Evolutionary conservation across 1,284 basidiomycete genomes (phyloP).

Genomic region (Tilletia setariae): DNA sequence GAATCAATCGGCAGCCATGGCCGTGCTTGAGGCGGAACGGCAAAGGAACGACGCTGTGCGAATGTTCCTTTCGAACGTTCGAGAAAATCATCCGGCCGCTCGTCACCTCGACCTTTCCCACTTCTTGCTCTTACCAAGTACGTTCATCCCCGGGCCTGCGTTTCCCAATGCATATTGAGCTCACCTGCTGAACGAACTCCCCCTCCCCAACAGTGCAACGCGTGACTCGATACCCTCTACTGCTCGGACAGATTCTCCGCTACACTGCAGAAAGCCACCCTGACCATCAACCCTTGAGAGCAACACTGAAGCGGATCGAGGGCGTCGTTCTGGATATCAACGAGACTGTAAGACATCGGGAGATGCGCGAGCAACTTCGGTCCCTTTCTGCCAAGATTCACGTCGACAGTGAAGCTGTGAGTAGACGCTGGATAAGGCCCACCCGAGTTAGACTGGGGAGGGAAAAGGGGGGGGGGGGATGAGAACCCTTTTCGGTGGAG

Average conservation of each 20-base stretch:
- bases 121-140: constrained; percentile 85
- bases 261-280: constrained; percentile 67
- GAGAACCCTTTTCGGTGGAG: no score
- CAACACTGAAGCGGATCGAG: constrained; percentile 68
- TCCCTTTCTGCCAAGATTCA: constrained; percentile 74
- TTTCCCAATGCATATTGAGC: no score
- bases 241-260: constrained; percentile 77
- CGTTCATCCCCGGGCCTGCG: constrained; percentile 52
- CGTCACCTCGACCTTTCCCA: constrained; percentile 83
- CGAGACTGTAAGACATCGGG: constrained; percentile 80
- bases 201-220: constrained; percentile 72
- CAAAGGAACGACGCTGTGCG: constrained; percentile 67
- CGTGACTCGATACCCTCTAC: constrained; percentile 82
- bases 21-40: constrained; percentile 72
- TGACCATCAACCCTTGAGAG: constrained; percentile 62
- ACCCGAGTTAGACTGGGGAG: no score
- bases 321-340: constrained; percentile 75
- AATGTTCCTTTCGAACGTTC: constrained; percentile 69
- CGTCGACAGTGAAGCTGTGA: constrained; percentile 57
- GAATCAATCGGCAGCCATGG: constrained; percentile 77
- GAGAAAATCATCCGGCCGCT: constrained; percentile 69
- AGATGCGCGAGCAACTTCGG: constrained; percentile 70
- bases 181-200: constrained; percentile 1
- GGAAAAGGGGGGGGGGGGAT: no score
- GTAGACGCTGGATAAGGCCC: no score